Evolutionary conservation across 2,329 filamentous ascomycete genomes (phyloP).

Genomic region (Cladosporium velox): DNA sequence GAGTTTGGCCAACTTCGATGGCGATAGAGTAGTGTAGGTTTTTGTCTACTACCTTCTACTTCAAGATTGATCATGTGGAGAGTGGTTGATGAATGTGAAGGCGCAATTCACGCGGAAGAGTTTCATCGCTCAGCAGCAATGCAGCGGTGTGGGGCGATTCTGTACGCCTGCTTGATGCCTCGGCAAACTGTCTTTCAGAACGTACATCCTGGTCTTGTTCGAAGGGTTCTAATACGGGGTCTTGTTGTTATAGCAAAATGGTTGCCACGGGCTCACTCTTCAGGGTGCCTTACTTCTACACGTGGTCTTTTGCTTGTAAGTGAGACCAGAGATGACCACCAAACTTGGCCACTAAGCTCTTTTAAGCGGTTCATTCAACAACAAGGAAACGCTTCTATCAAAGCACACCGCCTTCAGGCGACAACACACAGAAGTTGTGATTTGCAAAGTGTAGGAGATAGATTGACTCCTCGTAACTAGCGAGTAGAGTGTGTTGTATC

Average conservation of each 20-base stretch:
- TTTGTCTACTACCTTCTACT: conserved; percentile 4
- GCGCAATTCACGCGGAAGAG: not conserved
- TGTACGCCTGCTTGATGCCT: not conserved
- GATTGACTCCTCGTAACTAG: not conserved
- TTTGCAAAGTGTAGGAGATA: not conserved
- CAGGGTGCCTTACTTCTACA: not conserved
- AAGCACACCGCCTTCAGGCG: not conserved
- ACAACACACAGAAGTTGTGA: not conserved
- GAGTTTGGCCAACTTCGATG: not conserved
- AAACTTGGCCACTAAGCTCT: too few relatives aligned
- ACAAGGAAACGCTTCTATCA: not conserved
- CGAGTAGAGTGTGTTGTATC: not conserved
- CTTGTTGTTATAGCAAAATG: not conserved
- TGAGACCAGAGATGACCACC: not conserved
- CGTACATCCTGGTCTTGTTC: not conserved
- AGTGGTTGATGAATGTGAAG: not conserved
- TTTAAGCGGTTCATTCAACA: not conserved
- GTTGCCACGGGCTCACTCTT: not conserved
- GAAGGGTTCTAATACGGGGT: not conserved
- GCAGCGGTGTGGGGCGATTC: not conserved
- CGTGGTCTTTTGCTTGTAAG: not conserved
- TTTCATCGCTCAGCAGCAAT: not conserved
- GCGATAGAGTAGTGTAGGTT: not conserved
- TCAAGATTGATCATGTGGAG: conserved; percentile 4
- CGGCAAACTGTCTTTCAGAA: not conserved